Evolutionary conservation across 2,329 filamentous ascomycete species (phyloP).

Genomic region (Fusarium chaquense): DNA sequence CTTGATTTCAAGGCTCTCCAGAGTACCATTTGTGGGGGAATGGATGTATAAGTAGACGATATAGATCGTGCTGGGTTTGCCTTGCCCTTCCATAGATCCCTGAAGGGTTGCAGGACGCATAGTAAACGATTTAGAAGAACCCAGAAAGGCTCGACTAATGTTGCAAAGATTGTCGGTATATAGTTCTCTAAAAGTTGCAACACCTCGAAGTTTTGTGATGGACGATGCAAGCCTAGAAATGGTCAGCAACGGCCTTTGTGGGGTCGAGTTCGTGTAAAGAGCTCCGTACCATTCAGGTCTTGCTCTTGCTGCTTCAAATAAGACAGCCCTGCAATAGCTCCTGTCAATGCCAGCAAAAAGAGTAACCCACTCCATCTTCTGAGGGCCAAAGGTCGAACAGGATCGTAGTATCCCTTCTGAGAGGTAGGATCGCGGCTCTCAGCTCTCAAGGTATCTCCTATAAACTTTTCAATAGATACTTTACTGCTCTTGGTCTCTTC

Average conservation of each 20-base stretch:
- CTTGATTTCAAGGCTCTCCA: conserved; percentile 58
- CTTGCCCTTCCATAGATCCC: conserved; percentile 58
- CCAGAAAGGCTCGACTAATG: conserved; percentile 69
- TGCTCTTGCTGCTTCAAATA: conserved; percentile 45
- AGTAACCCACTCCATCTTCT: conserved; percentile 27
- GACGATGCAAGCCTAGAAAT: conserved; percentile 30
- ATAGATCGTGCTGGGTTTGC: conserved; percentile 56
- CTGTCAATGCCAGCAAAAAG: conserved; percentile 28
- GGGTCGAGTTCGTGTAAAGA: too few species aligned
- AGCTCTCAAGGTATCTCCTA: background rate
- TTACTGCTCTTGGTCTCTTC: background rate
- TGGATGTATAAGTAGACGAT: conserved; percentile 60
- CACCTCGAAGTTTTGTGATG: conserved; percentile 51
- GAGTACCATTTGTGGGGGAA: conserved; percentile 66
- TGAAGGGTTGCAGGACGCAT: conserved; percentile 67
- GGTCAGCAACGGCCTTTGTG: too few species aligned
- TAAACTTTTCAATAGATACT: background rate
- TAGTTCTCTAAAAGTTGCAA: conserved; percentile 60
- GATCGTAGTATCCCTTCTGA: conserved; percentile 42
- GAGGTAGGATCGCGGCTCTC: background rate
- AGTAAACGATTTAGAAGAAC: conserved; percentile 65
- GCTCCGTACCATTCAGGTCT: conserved; percentile 32
- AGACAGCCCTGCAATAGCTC: conserved; percentile 28
- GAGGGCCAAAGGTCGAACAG: conserved; percentile 43
- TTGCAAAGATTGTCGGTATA: conserved; percentile 66